A percentile compares a stretch with the other conserved stretches of the same genome.
Conservation (phyloP, 2,329 filamentous ascomycete species). For the Fusarium pseudograminearum region DNA sequence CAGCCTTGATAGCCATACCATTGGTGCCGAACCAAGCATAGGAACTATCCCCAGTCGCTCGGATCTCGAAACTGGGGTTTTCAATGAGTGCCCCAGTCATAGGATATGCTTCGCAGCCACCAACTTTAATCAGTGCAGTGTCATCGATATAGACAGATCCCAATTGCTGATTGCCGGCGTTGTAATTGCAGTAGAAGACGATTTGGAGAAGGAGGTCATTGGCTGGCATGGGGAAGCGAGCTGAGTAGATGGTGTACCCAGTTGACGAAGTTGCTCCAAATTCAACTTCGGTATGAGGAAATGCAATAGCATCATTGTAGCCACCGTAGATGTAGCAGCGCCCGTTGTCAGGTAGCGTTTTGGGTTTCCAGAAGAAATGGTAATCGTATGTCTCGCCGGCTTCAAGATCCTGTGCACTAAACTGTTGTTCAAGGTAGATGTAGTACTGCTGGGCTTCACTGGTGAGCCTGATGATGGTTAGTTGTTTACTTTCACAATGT, state of each 20-base stretch:
- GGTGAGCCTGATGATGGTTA: not conserved
- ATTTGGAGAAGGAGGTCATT: not conserved
- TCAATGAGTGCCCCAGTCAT: slow-evolving; percentile 6
- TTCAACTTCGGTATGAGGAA: fast-evolving
- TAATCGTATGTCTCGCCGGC: not conserved
- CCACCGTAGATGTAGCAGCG: not conserved
- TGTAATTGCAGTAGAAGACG: not conserved
- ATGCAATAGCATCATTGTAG: not conserved
- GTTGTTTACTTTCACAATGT: fast-evolving
- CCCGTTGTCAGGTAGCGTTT: not conserved
- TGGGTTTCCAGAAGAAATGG: slow-evolving; percentile 19
- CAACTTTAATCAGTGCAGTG: slow-evolving; percentile 1
- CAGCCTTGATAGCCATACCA: not conserved
- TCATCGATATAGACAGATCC: slow-evolving; percentile 13
- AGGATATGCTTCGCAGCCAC: slow-evolving; percentile 14
- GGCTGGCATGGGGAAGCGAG: not conserved
- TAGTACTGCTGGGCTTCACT: fast-evolving
- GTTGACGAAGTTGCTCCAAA: slow-evolving; percentile 7
- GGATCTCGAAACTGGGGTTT: slow-evolving; percentile 8
- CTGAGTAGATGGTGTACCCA: slow-evolving; percentile 1
- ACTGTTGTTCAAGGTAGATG: not conserved
- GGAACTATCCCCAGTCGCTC: not conserved
- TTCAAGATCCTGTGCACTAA: fast-evolving
- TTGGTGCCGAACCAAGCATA: slow-evolving; percentile 24
- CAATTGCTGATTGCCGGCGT: not conserved